A percentile compares a stretch with the other conserved stretches of the same genome.
Conservation (phyloP, 1,284 basidiomycete species). For the Ganoderma lucidum region DNA sequence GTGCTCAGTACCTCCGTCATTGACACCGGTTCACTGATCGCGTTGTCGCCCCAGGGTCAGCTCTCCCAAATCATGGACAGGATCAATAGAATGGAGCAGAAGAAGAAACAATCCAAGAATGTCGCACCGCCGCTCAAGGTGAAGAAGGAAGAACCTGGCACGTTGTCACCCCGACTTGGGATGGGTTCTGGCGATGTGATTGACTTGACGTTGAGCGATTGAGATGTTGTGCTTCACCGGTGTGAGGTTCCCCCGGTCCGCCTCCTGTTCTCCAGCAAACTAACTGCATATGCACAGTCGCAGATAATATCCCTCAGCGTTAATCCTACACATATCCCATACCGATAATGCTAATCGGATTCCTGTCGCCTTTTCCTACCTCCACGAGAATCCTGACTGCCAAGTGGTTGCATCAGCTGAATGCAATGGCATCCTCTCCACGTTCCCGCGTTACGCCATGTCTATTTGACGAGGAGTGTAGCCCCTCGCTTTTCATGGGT, state of each 20-base stretch:
- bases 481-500: too few relatives aligned
- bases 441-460: too few relatives aligned
- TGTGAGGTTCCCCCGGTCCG: neutral
- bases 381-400: too few relatives aligned
- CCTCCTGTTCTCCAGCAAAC: neutral
- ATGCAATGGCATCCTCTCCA: too few relatives aligned
- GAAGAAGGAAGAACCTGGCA: constrained; percentile 14
- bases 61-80: neutral
- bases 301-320: too few relatives aligned
- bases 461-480: too few relatives aligned
- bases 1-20: neutral
- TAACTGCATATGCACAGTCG: neutral
- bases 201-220: constrained; percentile 23
- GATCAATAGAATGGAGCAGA: neutral
- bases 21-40: neutral
- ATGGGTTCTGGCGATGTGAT: neutral
- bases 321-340: too few relatives aligned
- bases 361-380: too few relatives aligned
- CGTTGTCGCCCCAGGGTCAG: neutral
- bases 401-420: too few relatives aligned
- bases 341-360: too few relatives aligned
- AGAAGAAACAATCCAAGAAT: neutral
- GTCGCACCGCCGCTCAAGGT: neutral
- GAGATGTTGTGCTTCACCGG: neutral
- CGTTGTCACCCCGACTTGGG: neutral